Evolutionary conservation across 2,329 filamentous ascomycete species (phyloP).

Genomic region (Aspergillus texensis): DNA sequence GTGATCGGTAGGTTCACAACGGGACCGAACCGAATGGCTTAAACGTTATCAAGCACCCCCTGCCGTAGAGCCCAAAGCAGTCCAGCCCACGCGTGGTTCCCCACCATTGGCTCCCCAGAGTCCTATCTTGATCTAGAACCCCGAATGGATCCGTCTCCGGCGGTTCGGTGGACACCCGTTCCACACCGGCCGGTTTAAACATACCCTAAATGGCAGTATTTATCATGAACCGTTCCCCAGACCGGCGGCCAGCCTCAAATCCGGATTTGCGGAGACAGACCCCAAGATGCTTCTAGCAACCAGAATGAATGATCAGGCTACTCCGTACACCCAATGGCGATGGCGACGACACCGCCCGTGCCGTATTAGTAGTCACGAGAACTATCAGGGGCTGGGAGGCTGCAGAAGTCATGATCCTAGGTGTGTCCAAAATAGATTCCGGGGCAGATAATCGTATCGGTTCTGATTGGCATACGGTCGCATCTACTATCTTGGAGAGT

Average conservation of each 20-base stretch:
- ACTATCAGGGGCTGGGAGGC: background rate
- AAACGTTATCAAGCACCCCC: background rate
- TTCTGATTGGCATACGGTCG: background rate
- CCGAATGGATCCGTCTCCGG: background rate
- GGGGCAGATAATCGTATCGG: background rate
- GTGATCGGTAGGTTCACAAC: background rate
- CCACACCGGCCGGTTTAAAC: background rate
- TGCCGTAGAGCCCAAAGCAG: background rate
- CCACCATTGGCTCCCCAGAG: background rate
- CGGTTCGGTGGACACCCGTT: background rate
- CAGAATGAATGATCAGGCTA: background rate
- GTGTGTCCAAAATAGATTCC: background rate
- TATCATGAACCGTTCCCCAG: background rate
- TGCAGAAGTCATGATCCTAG: background rate
- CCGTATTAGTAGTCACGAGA: background rate
- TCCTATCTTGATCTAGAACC: background rate
- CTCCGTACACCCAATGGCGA: background rate
- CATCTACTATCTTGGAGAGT: background rate
- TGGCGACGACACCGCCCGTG: background rate
- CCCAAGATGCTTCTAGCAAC: too few species aligned
- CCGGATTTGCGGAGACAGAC: background rate
- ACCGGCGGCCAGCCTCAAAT: background rate
- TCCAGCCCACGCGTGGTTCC: background rate
- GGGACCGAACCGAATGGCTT: background rate
- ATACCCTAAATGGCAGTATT: background rate